Evolutionary conservation across 1,284 basidiomycete species (phyloP), one percentile per base, ranked within the genome.

Genomic region (Tremellales sp.): DNA sequence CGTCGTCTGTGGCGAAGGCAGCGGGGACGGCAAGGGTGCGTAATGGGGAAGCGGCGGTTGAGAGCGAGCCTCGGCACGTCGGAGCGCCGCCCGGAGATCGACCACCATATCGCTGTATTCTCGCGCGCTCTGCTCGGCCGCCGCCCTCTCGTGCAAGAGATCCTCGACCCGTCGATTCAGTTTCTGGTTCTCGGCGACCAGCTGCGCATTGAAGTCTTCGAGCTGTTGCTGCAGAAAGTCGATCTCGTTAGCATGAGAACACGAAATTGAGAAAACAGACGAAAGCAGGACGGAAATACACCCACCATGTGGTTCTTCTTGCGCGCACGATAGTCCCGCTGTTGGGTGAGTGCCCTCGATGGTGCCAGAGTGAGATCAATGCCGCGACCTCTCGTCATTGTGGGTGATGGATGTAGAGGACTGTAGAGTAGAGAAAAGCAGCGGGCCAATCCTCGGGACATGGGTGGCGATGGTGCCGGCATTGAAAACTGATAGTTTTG

Each of bases 281-380:
- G 7, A 8, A 12, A 9, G 16, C 10, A 40, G 9, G 12, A 7
- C 6, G 12, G 6, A 6, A 9, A n/a, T 10, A 10, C n/a, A 42
- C 40, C n/a, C 27, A 42, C 40, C 9, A 42, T 42, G n/a, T 27
- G 10, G 5, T 24, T 28, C 12, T 24, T 28, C 21, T 42, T 42
- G 10, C 40, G 10, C 14, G 40, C 40, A 13, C 40, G 40, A 29
- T 42, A 42, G 18, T 42, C 40, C 27, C 40, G 10, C 18, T 42
- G 40, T 28, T 42, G 40, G 27, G 26, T 29, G 6, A 42, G 18
- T 21, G 40, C 21, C 22, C 40, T 6, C 14, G 24, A 13, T 12
- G 40, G 40, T 16, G 40, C 9, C 24, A 42, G 18, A n/a, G 40
- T 42, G 13, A 42, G 9, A 18, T 42, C 40, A 5, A 42, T 28